phyloP scores from a whole-genome alignment of 2,329 filamentous ascomycete genomes.

The Curvularia sp. region DNA sequence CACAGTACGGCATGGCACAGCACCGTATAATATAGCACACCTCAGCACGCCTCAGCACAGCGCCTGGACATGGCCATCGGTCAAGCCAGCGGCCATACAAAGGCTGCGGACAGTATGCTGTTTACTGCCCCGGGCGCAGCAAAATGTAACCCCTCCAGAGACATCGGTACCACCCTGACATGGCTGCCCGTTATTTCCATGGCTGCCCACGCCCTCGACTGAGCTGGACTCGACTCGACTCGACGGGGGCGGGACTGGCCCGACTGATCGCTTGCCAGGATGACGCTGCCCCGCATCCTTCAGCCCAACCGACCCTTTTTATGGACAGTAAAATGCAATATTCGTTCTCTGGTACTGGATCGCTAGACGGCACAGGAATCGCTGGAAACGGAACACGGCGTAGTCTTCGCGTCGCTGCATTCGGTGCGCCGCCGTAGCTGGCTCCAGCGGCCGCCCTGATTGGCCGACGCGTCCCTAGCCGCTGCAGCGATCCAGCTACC shows the following conservation, averaged over 20 bases:
- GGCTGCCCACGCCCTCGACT: not conserved
- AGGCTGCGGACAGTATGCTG: not conserved
- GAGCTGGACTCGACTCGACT: not conserved
- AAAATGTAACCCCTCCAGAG: not conserved
- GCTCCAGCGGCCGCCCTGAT: conserved; percentile 14
- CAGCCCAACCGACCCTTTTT: conserved; percentile 7
- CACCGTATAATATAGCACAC: too few species aligned
- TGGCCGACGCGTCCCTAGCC: conserved; percentile 28
- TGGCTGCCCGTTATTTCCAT: not conserved
- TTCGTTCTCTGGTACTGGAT: not conserved
- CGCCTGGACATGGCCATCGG: not conserved
- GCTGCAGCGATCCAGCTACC: conserved; percentile 21
- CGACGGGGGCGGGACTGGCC: not conserved
- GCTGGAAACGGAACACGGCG: conserved; percentile 24
- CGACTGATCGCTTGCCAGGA: conserved; percentile 13
- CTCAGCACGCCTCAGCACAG: not conserved
- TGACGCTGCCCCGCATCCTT: conserved; percentile 18
- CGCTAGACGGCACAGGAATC: conserved; percentile 4
- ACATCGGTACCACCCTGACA: conserved; percentile 1
- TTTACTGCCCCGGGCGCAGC: not conserved
- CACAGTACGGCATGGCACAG: too few species aligned
- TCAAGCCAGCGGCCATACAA: not conserved
- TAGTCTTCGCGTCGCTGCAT: conserved; percentile 20
- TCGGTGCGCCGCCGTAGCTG: conserved; percentile 1
- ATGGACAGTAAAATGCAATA: not conserved